Evolutionary conservation across 1,139 yeast species (phyloP).

Genomic region (Candida sp.): DNA sequence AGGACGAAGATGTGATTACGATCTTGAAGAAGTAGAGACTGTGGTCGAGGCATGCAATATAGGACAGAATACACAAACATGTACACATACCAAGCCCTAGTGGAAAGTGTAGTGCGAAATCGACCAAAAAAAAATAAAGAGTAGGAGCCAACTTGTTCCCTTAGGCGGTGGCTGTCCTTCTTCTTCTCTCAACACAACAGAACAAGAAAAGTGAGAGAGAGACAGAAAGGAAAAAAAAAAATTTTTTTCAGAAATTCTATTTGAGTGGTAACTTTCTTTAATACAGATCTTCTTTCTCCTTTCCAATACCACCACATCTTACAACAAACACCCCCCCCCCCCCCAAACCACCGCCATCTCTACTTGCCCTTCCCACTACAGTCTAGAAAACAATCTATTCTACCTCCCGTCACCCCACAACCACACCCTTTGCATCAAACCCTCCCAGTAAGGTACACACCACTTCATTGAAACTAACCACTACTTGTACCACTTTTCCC

Average conservation of each 20-base stretch:
- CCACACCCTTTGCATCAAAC: too few relatives aligned
- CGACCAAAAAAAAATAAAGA: background rate
- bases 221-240: background rate
- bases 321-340: too few relatives aligned
- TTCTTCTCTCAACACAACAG: background rate
- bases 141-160: too few relatives aligned
- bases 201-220: background rate
- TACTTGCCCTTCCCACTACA: too few relatives aligned
- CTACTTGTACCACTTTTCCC: background rate
- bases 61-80: too few relatives aligned
- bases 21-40: conserved; percentile 69
- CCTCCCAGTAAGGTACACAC: too few relatives aligned
- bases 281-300: background rate
- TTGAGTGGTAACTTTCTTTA: background rate
- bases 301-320: too few relatives aligned
- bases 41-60: too few relatives aligned
- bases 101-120: background rate
- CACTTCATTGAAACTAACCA: too few relatives aligned
- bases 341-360: too few relatives aligned
- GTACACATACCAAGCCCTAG: background rate
- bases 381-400: background rate
- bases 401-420: background rate
- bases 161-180: too few relatives aligned
- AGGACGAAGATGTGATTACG: conserved; percentile 98
- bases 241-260: background rate